Evolutionary conservation across 306 rosid genomes (phyloP).

Genomic region (Canavalia ensiformis): DNA sequence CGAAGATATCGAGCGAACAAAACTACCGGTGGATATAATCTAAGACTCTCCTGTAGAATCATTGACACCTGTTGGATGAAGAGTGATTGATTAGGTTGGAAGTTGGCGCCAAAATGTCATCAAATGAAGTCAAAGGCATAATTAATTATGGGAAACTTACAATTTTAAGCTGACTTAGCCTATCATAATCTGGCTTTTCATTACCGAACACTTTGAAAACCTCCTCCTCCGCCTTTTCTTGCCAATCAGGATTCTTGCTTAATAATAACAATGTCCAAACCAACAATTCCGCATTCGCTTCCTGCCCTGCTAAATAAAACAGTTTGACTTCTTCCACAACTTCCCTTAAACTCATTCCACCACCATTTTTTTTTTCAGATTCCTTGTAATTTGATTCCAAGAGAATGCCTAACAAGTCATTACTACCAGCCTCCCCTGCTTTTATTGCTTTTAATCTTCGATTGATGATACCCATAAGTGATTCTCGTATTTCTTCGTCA

Average conservation of each 20-base stretch:
- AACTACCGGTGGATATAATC: conserved; percentile 51
- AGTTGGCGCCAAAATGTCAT: background rate
- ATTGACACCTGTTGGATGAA: conserved; percentile 46
- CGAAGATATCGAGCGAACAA: conserved; percentile 52
- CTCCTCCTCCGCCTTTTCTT: conserved; percentile 51
- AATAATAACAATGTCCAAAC: conserved; percentile 53
- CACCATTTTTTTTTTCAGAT: conserved; percentile 50
- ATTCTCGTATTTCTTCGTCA: conserved; percentile 49
- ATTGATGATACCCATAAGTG: conserved; percentile 51
- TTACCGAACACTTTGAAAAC: conserved; percentile 50
- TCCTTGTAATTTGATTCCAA: conserved; percentile 56
- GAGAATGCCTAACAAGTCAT: conserved; percentile 55
- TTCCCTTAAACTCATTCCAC: conserved; percentile 56
- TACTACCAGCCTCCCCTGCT: conserved; percentile 53
- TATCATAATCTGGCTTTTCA: conserved; percentile 52
- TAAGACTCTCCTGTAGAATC: conserved; percentile 55
- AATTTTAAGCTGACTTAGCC: conserved; percentile 52
- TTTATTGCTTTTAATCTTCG: conserved; percentile 52
- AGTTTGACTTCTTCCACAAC: conserved; percentile 55
- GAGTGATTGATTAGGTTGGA: background rate
- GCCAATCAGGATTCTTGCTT: conserved; percentile 54
- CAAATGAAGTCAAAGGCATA: background rate
- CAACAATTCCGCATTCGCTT: conserved; percentile 54
- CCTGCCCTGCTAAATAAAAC: conserved; percentile 55
- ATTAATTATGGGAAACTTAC: conserved; percentile 36